Conservation (phyloP, 225 moss, liverwort and hornwort genomes). For the Pleurozium schreberi region DNA sequence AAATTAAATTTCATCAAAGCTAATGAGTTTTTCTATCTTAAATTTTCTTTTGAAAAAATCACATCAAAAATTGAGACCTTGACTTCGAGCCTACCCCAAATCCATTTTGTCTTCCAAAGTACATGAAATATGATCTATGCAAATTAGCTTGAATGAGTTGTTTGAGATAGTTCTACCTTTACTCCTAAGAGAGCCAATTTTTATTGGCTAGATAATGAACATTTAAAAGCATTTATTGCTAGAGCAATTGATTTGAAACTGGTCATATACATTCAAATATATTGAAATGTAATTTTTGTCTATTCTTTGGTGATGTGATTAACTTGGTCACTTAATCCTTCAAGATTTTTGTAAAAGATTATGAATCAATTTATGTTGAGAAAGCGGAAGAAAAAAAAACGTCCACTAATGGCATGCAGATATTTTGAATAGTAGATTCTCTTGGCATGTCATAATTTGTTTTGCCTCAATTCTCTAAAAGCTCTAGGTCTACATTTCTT, state of each 20-base stretch:
- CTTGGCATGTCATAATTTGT: background rate
- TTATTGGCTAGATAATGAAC: background rate
- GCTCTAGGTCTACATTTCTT: background rate
- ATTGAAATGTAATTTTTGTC: background rate
- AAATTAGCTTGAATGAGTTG: background rate
- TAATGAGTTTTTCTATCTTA: no score
- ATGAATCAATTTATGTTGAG: background rate
- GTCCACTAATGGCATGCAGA: background rate
- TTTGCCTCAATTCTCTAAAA: background rate
- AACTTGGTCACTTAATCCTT: background rate
- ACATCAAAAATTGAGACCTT: no score
- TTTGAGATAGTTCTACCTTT: background rate
- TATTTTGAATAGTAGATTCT: background rate
- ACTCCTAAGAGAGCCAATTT: background rate
- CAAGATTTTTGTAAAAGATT: background rate
- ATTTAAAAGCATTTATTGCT: background rate
- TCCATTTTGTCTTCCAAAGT: no score
- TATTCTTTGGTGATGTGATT: background rate
- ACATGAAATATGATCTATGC: accelerated
- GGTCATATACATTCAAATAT: background rate
- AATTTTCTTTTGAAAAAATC: no score
- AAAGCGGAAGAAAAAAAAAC: background rate
- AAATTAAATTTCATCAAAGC: no score
- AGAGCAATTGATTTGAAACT: background rate
- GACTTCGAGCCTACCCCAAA: no score